Conservation (phyloP, 495 filamentous ascomycete species). For the Podospora didyma region DNA sequence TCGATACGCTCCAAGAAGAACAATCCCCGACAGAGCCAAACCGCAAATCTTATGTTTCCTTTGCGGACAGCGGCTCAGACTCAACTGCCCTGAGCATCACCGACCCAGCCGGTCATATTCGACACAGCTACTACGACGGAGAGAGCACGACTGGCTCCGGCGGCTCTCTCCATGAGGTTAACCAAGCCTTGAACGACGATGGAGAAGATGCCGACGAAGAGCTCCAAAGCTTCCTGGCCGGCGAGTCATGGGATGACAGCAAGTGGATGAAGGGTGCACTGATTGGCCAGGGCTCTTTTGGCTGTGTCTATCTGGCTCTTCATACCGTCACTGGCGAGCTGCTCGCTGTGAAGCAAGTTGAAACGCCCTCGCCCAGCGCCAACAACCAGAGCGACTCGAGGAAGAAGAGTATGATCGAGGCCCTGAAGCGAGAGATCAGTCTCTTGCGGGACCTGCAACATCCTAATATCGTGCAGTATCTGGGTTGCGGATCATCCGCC, state of each 20-base stretch:
- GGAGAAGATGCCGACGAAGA: conserved; percentile 82
- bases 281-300: conserved; percentile 96
- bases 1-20: conserved; percentile 86
- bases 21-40: conserved; percentile 76
- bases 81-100: conserved; percentile 59
- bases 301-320: conserved; percentile 93
- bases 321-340: conserved; percentile 96
- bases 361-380: conserved; percentile 76
- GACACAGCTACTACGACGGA: conserved; percentile 83
- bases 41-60: conserved; percentile 94
- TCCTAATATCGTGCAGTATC: conserved; percentile 96
- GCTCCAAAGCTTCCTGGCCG: conserved; percentile 76
- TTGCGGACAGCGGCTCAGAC: conserved; percentile 72
- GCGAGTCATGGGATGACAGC: conserved; percentile 89
- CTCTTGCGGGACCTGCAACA: conserved; percentile 93
- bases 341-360: conserved; percentile 98
- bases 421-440: conserved; percentile 92
- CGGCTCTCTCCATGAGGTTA: conserved; percentile 52
- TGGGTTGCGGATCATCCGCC: conserved; percentile 87
- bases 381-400: conserved; percentile 77
- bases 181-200: conserved; percentile 72
- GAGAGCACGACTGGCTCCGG: conserved; percentile 64
- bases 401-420: conserved; percentile 97
- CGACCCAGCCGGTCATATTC: conserved; percentile 68
- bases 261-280: conserved; percentile 99